Evolutionary conservation across 257 asterid species (phyloP).

Genomic region (Rhazya stricta): DNA sequence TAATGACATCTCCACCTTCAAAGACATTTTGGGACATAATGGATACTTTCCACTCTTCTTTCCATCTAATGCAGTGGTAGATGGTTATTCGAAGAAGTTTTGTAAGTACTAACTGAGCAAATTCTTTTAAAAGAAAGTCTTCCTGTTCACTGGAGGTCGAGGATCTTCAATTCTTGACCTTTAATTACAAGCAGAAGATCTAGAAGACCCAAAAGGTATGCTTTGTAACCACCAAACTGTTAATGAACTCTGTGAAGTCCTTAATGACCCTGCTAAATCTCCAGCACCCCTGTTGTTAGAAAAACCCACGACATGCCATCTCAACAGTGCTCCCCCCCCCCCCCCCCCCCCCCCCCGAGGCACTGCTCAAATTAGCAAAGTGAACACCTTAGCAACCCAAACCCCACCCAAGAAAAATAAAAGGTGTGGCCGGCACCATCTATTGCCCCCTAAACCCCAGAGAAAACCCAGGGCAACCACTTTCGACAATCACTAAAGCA

Average conservation of each 20-base stretch:
- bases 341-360: background rate
- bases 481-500: background rate
- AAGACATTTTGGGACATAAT: background rate
- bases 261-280: background rate
- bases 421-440: background rate
- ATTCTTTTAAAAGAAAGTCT: no score
- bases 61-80: no score
- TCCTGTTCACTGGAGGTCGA: background rate
- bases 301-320: background rate
- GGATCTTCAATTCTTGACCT: background rate
- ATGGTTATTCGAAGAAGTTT: no score
- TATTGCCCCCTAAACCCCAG: background rate
- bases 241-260: background rate
- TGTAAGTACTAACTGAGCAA: no score
- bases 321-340: no score
- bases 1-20: background rate
- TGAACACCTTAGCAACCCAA: background rate
- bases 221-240: background rate
- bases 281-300: background rate
- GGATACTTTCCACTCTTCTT: background rate
- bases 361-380: background rate
- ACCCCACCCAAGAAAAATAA: background rate
- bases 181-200: background rate
- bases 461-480: background rate
- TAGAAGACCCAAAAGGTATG: background rate